Evolutionary conservation across 176 grass and related monocot genomes (phyloP).

Genomic region (Microstegium vimineum): DNA sequence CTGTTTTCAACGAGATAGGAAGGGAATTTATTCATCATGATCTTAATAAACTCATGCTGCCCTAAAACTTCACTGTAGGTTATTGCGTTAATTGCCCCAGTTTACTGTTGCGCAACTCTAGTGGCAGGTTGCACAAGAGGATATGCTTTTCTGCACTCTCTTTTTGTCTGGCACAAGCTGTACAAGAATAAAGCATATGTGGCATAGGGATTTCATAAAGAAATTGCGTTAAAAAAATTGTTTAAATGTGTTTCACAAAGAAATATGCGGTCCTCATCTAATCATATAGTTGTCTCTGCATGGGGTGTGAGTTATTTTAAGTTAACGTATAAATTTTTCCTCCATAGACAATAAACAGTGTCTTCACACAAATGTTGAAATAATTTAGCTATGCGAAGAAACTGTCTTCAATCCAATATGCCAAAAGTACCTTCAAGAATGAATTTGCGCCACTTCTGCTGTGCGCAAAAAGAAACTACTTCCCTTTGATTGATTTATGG

Average conservation of each 20-base stretch:
- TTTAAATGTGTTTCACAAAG: too few relatives aligned
- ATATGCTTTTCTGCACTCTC: background rate
- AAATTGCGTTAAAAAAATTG: too few relatives aligned
- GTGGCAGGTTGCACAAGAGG: background rate
- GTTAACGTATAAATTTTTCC: background rate
- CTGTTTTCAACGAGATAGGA: background rate
- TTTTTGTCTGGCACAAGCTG: background rate
- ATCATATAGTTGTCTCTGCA: background rate
- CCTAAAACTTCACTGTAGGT: background rate
- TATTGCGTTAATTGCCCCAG: background rate
- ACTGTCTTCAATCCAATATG: too few relatives aligned
- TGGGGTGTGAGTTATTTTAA: background rate
- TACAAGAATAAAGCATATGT: slow-evolving; percentile 10
- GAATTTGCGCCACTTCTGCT: too few relatives aligned
- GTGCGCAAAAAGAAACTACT: too few relatives aligned
- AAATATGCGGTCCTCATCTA: background rate
- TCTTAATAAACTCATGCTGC: background rate
- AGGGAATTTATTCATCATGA: background rate
- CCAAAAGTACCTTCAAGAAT: too few relatives aligned
- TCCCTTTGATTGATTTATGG: too few relatives aligned
- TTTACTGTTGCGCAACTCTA: background rate
- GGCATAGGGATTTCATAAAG: background rate
- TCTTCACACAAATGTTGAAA: background rate
- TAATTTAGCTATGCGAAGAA: background rate
- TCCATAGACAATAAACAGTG: background rate